Evolutionary conservation across 352 stramenopile species (phyloP).

Genomic region (Phytophthora palmivora): DNA sequence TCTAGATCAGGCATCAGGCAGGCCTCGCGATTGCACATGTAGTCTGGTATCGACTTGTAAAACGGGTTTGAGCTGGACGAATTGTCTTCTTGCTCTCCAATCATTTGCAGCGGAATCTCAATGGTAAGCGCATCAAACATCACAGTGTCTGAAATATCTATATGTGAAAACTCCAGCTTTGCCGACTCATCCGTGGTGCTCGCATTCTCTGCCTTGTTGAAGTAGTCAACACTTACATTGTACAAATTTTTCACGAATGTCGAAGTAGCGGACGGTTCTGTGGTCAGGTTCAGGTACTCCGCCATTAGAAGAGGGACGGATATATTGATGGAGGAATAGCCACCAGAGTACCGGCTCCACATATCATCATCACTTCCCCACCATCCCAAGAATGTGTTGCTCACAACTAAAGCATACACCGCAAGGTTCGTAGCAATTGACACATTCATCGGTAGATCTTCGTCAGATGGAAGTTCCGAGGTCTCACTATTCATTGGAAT

Average conservation of each 20-base stretch:
- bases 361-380: neutral
- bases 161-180: conserved; percentile 16
- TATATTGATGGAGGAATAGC: neutral
- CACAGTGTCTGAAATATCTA: conserved; percentile 5
- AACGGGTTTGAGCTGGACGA: neutral
- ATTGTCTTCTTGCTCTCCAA: neutral
- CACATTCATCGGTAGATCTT: conserved; percentile 5
- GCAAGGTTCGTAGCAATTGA: conserved; percentile 15
- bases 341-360: neutral
- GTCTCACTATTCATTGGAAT: conserved; percentile 8
- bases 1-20: neutral
- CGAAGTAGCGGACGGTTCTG: neutral
- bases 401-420: conserved; percentile 9
- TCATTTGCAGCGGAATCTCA: neutral
- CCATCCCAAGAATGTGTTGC: conserved; percentile 13
- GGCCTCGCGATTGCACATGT: neutral
- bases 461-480: neutral
- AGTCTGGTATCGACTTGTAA: neutral
- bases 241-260: neutral
- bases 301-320: conserved; percentile 2
- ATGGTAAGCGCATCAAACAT: neutral
- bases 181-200: conserved; percentile 13
- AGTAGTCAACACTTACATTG: conserved; percentile 8
- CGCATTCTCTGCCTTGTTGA: conserved; percentile 6
- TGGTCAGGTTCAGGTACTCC: conserved; percentile 11